Base-by-base conservation (phyloP, 306 rosid genomes). In the Inga leiocalycina region DNA sequence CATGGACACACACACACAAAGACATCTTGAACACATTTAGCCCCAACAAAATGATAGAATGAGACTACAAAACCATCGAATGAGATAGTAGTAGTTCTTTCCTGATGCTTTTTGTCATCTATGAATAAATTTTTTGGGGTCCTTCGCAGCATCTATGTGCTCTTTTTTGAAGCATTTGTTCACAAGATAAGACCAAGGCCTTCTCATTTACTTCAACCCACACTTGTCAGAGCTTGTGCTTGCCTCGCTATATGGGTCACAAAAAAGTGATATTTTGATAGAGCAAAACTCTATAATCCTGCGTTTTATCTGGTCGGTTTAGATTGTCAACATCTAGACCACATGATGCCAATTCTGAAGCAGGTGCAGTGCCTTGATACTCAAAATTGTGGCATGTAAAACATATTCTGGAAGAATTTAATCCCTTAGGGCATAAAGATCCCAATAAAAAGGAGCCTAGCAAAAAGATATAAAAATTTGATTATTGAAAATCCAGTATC, bases 331-430 rank as follows among this genome's bases (percentile, higher is more conserved):
- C 90, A 77, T 92, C 94, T 85, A 96, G 99, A 80, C 99, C 99
- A 76, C 98, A 96, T 39, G 89, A 89, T 79, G 86, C 90, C 85
- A 96, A 83, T 74, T 92, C 93, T 62, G 97, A 90, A 85, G 97
- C 97, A 77, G 89, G 85, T 43, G 98, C 94, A 83, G 82, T 86
- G 83, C 99, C 99, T 85, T 96, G 99, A 87, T 96, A 96, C 86
- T 96, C 97, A 88, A 96, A 96, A 84, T 96, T 96, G 90, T 96
- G 99, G 89, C 99, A 96, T 72, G 99, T 96, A 85, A 96, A 96
- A 80, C 98, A 96, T 87, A 96, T 91, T 88, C 98, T 91, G 80
- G 97, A 97, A 32, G 99, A 94, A 89, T 91, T 91, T 68, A 96
- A 86, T 68, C 98, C 99, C 81, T 88, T 94, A 49, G 92, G 51